phyloP scores from a whole-genome alignment of 2,329 filamentous ascomycete species.

The Trichoderma lentiforme region DNA sequence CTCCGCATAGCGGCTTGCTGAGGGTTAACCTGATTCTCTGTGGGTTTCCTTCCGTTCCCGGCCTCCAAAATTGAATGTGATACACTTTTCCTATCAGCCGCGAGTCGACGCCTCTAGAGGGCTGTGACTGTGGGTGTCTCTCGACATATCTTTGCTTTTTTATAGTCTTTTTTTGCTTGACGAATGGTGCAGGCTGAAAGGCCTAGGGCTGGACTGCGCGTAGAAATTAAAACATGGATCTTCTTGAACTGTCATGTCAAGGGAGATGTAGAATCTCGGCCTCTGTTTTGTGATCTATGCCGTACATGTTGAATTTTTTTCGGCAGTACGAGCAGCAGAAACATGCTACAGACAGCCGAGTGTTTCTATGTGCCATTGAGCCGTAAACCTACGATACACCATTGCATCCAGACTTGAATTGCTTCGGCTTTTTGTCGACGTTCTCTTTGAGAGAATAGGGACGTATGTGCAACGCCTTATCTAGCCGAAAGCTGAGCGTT shows the following conservation, averaged over 20 bases:
- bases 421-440: neutral
- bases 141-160: constrained; percentile 12
- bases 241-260: neutral
- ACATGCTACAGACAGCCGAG: neutral
- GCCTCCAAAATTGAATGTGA: constrained; percentile 48
- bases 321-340: neutral
- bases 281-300: neutral
- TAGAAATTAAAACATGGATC: neutral
- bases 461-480: neutral
- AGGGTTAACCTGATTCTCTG: constrained; percentile 45
- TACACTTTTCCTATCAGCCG: constrained; percentile 48
- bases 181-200: neutral
- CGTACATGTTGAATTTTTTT: neutral
- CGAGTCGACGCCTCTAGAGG: constrained; percentile 35
- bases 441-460: neutral
- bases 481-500: neutral
- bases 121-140: constrained; percentile 48
- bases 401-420: neutral
- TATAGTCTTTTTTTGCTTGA: neutral
- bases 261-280: neutral
- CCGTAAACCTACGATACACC: neutral
- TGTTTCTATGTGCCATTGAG: neutral
- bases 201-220: neutral
- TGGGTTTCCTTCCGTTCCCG: constrained; percentile 56
- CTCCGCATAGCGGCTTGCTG: constrained; percentile 55